phyloP scores from a whole-genome alignment of 2,329 filamentous ascomycete genomes.

The Aspergillus sp. region DNA sequence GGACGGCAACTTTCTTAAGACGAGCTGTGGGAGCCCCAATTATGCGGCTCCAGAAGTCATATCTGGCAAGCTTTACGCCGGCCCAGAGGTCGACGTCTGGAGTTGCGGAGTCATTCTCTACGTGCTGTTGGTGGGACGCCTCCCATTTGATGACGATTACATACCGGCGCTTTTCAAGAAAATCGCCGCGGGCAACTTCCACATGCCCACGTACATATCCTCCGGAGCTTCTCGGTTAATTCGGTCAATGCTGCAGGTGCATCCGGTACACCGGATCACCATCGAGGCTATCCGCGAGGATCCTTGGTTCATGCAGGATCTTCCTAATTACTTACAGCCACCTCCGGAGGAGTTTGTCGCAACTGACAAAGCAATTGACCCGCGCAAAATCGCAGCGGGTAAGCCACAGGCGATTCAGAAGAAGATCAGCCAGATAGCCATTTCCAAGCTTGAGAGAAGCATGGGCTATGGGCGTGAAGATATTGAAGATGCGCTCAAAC shows the following conservation, averaged over 20 bases:
- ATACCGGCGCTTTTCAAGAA: conserved; percentile 98
- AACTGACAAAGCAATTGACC: conserved; percentile 86
- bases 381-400: conserved; percentile 75
- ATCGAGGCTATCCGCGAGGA: conserved; percentile 92
- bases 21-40: conserved; percentile 96
- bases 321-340: conserved; percentile 82
- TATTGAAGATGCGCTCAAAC: conserved; percentile 89
- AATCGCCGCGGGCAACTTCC: conserved; percentile 91
- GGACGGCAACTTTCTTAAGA: conserved; percentile 98
- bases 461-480: conserved; percentile 97
- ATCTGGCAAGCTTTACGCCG: conserved; percentile 94
- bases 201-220: conserved; percentile 87
- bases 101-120: conserved; percentile 66
- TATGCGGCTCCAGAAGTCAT: conserved; percentile 98
- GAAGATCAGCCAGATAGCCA: conserved; percentile 87
- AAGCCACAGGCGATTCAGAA: conserved; percentile 78
- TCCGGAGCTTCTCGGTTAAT: conserved; percentile 73
- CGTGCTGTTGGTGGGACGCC: conserved; percentile 62
- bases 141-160: conserved; percentile 98
- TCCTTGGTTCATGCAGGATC: conserved; percentile 86
- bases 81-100: conserved; percentile 94
- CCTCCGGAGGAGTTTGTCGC: conserved; percentile 90
- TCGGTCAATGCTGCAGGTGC: conserved; percentile 90
- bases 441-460: conserved; percentile 92
- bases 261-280: conserved; percentile 89